phyloP scores from a whole-genome alignment of 1,284 basidiomycete genomes.

The Earliella scabrosa region DNA sequence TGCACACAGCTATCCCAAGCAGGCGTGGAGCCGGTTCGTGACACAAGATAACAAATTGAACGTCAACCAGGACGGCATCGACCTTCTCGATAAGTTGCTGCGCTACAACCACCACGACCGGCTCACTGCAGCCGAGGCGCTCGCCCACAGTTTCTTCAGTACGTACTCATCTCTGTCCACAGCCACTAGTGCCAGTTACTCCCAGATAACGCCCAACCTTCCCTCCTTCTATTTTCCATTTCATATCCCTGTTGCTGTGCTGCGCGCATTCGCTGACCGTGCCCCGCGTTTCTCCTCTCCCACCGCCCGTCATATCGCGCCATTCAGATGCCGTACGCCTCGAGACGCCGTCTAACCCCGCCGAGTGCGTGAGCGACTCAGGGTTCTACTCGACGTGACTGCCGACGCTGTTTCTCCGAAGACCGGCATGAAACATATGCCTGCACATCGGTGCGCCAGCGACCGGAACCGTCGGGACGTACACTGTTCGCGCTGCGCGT shows the following conservation, averaged over 20 bases:
- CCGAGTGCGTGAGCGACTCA: slow-evolving; percentile 59
- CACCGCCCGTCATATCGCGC: not conserved
- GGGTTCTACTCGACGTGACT: slow-evolving; percentile 58
- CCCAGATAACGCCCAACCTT: not conserved
- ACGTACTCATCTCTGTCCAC: slow-evolving; percentile 28
- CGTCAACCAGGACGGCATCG: slow-evolving; percentile 76
- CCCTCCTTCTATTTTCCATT: not conserved
- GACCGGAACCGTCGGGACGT: too few species aligned
- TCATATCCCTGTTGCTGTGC: not conserved
- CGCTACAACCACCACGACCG: slow-evolving; percentile 87
- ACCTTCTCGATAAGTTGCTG: slow-evolving; percentile 85
- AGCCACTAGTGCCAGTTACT: slow-evolving; percentile 11
- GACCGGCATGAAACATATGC: slow-evolving; percentile 1
- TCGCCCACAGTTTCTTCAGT: slow-evolving; percentile 82
- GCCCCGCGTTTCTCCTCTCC: not conserved
- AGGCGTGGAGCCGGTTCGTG: slow-evolving; percentile 77
- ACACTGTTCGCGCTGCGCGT: too few species aligned
- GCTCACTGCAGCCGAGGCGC: slow-evolving; percentile 80
- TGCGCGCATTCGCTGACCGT: not conserved
- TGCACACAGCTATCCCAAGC: slow-evolving; percentile 63
- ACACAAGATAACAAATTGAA: slow-evolving; percentile 76
- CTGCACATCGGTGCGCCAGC: too few species aligned
- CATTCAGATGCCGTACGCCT: slow-evolving; percentile 55
- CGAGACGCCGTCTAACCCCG: slow-evolving; percentile 52
- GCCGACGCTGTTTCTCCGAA: not conserved